A percentile compares a stretch with the other conserved stretches of the same genome.
Evolutionary conservation across 495 filamentous ascomycete species (phyloP).

Genomic region (Xylaria acuta): DNA sequence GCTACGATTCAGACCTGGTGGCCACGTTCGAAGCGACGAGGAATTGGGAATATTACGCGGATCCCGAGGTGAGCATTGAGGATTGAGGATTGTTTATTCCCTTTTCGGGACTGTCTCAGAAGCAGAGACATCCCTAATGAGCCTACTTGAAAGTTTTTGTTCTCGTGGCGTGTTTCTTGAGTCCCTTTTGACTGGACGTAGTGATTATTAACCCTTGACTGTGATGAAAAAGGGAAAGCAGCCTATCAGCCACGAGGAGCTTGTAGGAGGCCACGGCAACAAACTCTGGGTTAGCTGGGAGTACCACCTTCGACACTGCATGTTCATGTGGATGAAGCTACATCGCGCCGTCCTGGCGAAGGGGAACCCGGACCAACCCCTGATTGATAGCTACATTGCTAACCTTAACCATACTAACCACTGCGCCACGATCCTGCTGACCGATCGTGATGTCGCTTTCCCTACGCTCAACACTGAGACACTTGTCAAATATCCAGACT

Average conservation of each 20-base stretch:
- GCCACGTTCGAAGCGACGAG: conserved; percentile 20
- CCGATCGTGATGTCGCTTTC: conserved; percentile 13
- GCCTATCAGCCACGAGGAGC: conserved; percentile 16
- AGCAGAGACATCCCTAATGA: background rate
- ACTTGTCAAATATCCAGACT: conserved; percentile 8
- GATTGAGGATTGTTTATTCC: background rate
- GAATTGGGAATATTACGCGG: conserved; percentile 28
- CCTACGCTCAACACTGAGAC: conserved; percentile 9
- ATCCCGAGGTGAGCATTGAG: conserved; percentile 1
- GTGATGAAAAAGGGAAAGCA: conserved; percentile 20
- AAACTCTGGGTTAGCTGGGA: conserved; percentile 43
- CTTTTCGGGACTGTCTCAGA: background rate
- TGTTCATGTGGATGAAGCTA: conserved; percentile 45
- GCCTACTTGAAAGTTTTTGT: background rate
- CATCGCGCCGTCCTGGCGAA: conserved; percentile 34
- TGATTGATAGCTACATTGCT: conserved; percentile 37
- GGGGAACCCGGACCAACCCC: background rate
- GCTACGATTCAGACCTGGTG: conserved; percentile 35
- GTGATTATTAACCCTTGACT: conserved; percentile 12
- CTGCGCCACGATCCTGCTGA: conserved; percentile 33
- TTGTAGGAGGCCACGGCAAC: conserved; percentile 2
- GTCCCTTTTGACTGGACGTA: background rate
- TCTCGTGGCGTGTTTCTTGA: too few species aligned
- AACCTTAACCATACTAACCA: conserved; percentile 34
- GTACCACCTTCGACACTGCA: conserved; percentile 45